A percentile compares a stretch with the other conserved stretches of the same genome.
Conservation (phyloP, 108 stramenopile genomes). For the Bacterosira constricta region DNA sequence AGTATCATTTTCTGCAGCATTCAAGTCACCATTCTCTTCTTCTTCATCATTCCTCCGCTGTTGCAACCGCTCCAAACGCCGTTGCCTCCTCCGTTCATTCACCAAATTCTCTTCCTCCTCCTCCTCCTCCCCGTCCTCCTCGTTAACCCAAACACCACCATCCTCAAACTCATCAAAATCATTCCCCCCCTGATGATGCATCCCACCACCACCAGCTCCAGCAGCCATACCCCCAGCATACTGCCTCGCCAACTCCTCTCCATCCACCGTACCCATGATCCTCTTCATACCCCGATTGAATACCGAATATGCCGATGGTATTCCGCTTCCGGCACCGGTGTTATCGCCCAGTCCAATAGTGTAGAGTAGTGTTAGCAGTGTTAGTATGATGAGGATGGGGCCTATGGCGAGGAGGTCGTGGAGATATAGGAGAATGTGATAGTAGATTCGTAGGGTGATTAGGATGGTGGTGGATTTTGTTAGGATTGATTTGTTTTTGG, state of each 20-base stretch:
- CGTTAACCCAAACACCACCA: constrained; percentile 5
- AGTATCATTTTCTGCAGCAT: neutral
- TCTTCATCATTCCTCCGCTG: constrained; percentile 16
- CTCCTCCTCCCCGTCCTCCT: constrained; percentile 31
- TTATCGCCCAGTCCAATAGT: constrained; percentile 78
- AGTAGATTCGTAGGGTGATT: constrained; percentile 19
- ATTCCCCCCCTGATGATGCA: neutral
- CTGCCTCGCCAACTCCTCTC: constrained; percentile 69
- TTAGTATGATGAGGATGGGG: constrained; percentile 70
- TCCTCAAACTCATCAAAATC: constrained; percentile 6
- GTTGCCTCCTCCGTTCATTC: constrained; percentile 33
- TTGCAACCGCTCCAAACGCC: constrained; percentile 35
- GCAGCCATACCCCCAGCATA: constrained; percentile 57
- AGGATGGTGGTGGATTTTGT: neutral
- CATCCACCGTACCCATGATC: constrained; percentile 77
- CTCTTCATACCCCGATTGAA: constrained; percentile 84
- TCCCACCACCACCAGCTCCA: constrained; percentile 1
- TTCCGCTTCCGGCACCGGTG: constrained; percentile 45
- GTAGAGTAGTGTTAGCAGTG: constrained; percentile 60
- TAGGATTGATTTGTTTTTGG: neutral
- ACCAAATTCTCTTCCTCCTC: constrained; percentile 8
- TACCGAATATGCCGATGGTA: constrained; percentile 76
- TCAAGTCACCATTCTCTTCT: neutral
- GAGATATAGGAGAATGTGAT: constrained; percentile 14
- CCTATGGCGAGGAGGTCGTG: constrained; percentile 63